phyloP scores from a whole-genome alignment of 2,329 filamentous ascomycete species.

The Penicillium sp. region DNA sequence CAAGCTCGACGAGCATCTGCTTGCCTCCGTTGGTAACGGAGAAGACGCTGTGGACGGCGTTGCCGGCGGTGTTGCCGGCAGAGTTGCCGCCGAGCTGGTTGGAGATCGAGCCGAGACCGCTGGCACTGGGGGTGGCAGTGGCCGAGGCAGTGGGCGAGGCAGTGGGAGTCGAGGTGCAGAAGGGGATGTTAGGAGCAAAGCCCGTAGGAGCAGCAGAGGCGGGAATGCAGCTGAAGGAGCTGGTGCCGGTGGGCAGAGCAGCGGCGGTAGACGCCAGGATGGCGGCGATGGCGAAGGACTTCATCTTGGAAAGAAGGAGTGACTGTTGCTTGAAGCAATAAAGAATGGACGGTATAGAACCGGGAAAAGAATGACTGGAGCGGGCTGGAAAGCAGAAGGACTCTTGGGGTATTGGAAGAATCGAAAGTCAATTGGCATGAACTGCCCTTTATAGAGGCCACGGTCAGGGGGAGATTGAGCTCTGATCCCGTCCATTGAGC shows the following conservation, averaged over 20 bases:
- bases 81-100: not conserved
- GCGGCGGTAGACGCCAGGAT: slow-evolving; percentile 20
- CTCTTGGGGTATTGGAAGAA: slow-evolving; percentile 13
- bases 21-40: slow-evolving; percentile 6
- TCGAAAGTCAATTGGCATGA: slow-evolving; percentile 7
- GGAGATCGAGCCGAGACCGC: not conserved
- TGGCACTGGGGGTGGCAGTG: not conserved
- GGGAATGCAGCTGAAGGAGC: slow-evolving; percentile 1
- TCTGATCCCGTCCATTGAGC: not conserved
- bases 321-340: slow-evolving; percentile 18
- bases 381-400: slow-evolving; percentile 12
- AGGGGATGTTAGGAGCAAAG: slow-evolving; percentile 11
- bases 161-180: slow-evolving; percentile 4
- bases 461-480: slow-evolving; percentile 4
- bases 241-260: slow-evolving; percentile 18
- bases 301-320: slow-evolving; percentile 22
- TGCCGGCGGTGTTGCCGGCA: not conserved
- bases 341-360: slow-evolving; percentile 24
- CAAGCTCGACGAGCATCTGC: slow-evolving; percentile 22
- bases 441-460: slow-evolving; percentile 15
- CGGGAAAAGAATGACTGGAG: slow-evolving; percentile 20
- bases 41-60: not conserved
- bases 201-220: slow-evolving; percentile 12
- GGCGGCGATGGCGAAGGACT: slow-evolving; percentile 23
- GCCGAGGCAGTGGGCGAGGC: not conserved